Evolutionary conservation across 164 flowering plant genomes (phyloP).

Genomic region (Vitis riparia): DNA sequence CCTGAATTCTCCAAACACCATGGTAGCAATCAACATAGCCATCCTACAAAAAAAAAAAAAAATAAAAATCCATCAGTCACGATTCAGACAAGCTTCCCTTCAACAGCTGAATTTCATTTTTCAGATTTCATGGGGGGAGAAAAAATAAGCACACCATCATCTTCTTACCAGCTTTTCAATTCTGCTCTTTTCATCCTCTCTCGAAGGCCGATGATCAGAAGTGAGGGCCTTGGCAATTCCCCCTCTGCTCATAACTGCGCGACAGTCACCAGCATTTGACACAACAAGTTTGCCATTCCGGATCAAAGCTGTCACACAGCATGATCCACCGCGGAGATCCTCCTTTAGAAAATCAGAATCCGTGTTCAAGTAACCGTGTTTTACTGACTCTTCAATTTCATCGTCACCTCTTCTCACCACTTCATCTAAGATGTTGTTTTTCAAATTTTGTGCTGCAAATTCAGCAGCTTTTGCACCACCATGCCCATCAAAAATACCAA

Average conservation of each 20-base stretch:
- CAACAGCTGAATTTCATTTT: background rate
- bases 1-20: slow-evolving; percentile 69
- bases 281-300: slow-evolving; percentile 49
- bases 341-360: slow-evolving; percentile 59
- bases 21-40: slow-evolving; percentile 60
- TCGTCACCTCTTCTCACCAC: slow-evolving; percentile 26
- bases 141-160: too few relatives aligned
- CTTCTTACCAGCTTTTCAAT: slow-evolving; percentile 50
- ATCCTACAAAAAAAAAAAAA: slow-evolving; percentile 37
- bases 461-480: slow-evolving; percentile 76
- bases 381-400: slow-evolving; percentile 45
- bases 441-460: slow-evolving; percentile 56
- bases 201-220: slow-evolving; percentile 65
- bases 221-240: slow-evolving; percentile 73
- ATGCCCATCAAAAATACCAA: slow-evolving; percentile 84
- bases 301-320: slow-evolving; percentile 64
- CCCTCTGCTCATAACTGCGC: slow-evolving; percentile 61
- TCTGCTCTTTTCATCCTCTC: slow-evolving; percentile 71
- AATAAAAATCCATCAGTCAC: background rate
- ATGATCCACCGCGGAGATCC: slow-evolving; percentile 55
- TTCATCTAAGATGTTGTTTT: slow-evolving; percentile 55
- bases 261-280: slow-evolving; percentile 77
- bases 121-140: too few relatives aligned
- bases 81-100: background rate
- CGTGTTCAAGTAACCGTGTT: slow-evolving; percentile 54